phyloP scores from a whole-genome alignment of 768 basidiomycete species.

The Trametes punicea region DNA sequence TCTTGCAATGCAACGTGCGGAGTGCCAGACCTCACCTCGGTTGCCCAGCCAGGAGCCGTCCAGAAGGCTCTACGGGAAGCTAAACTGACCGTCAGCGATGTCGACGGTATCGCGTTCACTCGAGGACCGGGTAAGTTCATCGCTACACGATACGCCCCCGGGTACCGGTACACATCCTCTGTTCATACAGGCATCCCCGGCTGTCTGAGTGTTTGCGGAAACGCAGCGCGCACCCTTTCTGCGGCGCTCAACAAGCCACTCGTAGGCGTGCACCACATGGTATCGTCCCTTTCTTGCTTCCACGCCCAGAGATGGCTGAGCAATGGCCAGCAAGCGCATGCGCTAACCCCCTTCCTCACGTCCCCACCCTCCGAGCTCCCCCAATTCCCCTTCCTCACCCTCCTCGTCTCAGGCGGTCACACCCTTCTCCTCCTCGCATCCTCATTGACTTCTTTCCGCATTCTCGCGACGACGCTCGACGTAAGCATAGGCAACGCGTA shows the following conservation, averaged over 20 bases:
- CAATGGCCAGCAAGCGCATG: conserved; percentile 79
- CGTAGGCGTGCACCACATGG: conserved; percentile 96
- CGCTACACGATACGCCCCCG: background rate
- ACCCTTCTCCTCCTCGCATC: conserved; percentile 79
- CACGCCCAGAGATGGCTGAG: background rate
- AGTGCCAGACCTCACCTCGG: background rate
- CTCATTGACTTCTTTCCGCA: conserved; percentile 54
- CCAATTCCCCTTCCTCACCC: conserved; percentile 80
- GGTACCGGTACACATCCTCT: background rate
- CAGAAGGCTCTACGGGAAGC: conserved; percentile 65
- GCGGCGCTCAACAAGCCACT: conserved; percentile 74
- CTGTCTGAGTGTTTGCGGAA: conserved; percentile 74
- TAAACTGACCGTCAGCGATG: conserved; percentile 48
- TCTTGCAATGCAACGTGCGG: background rate
- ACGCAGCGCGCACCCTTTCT: conserved; percentile 84
- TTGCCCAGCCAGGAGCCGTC: conserved; percentile 67
- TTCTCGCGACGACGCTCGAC: conserved; percentile 73
- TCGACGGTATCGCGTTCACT: conserved; percentile 90
- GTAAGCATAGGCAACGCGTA: conserved; percentile 75
- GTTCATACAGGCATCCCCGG: conserved; percentile 60
- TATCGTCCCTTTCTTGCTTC: conserved; percentile 29
- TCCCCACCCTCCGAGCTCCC: conserved; percentile 41
- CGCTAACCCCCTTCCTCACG: conserved; percentile 78
- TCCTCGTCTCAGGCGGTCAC: conserved; percentile 93
- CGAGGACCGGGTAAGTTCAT: conserved; percentile 66